These are phyloP conservation scores for Microbotryomycetes sp. DNA, from an alignment of 1,284 basidiomycete species.

Conservation along the genomic window DNA sequence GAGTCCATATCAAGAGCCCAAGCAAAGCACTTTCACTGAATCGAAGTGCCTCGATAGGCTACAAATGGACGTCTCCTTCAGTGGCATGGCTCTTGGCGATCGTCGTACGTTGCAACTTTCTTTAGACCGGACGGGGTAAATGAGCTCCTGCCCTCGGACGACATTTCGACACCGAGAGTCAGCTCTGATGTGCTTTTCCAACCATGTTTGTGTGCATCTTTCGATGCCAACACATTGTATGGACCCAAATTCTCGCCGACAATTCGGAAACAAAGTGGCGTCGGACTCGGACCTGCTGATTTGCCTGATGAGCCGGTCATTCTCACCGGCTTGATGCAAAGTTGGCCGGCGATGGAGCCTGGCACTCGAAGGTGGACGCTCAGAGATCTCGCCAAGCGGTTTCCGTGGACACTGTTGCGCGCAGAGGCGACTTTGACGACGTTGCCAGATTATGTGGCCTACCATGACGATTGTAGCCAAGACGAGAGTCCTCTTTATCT, in stretches of 20 bases:
- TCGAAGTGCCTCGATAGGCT: not conserved
- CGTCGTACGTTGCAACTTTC: conserved; percentile 31
- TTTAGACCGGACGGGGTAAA: conserved; percentile 1
- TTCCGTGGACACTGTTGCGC: conserved; percentile 28
- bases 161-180: conserved; percentile 27
- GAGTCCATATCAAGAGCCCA: not conserved
- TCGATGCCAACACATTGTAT: conserved; percentile 15
- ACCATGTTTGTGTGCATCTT: conserved; percentile 36
- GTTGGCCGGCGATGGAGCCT: conserved; percentile 28
- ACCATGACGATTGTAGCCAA: conserved; percentile 32
- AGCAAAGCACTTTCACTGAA: not conserved
- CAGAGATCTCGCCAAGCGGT: conserved; percentile 28
- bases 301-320: conserved; percentile 33
- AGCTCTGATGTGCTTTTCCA: conserved; percentile 40
- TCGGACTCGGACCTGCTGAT: conserved; percentile 1
- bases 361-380: conserved; percentile 31
- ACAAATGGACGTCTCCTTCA: conserved; percentile 8
- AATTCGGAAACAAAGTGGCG: conserved; percentile 14
- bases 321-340: conserved; percentile 31
- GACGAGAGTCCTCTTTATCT: conserved; percentile 40
- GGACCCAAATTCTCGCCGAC: conserved; percentile 15
- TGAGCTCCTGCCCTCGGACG: conserved; percentile 26
- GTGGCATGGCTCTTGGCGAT: conserved; percentile 35
- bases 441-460: conserved; percentile 32
- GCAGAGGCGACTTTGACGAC: conserved; percentile 37